These are phyloP conservation scores for Grosmannia clavigera DNA, from an alignment of 2,329 filamentous ascomycete species.

Conservation along the genomic window DNA sequence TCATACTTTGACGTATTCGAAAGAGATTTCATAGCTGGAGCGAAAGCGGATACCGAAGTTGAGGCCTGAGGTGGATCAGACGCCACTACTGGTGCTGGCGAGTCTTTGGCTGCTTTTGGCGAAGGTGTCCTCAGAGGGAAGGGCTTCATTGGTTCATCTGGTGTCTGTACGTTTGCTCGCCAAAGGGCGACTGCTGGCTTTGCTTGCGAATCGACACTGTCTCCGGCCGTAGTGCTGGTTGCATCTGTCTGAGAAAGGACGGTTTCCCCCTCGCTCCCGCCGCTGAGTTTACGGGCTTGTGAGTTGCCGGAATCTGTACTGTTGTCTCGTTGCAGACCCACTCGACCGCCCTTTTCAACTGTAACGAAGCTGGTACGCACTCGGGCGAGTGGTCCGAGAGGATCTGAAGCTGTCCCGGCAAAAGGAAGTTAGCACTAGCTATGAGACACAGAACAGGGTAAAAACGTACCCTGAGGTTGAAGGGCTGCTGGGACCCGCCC, in stretches of 20 bases:
- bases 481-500: slow-evolving; percentile 54
- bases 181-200: not conserved
- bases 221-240: not conserved
- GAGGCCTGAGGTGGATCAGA: not conserved
- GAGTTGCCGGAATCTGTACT: slow-evolving; percentile 30
- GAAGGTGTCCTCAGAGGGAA: not conserved
- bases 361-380: slow-evolving; percentile 65
- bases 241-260: not conserved
- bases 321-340: slow-evolving; percentile 36
- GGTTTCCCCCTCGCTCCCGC: slow-evolving; percentile 21
- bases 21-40: not conserved
- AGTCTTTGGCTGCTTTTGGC: not conserved
- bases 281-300: slow-evolving; percentile 23
- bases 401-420: slow-evolving; percentile 20
- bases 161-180: not conserved
- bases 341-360: slow-evolving; percentile 51
- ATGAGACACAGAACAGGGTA: not conserved
- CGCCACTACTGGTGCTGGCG: not conserved
- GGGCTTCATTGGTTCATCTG: not conserved
- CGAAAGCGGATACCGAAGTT: not conserved
- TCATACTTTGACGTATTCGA: not conserved
- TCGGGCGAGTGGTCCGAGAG: slow-evolving; percentile 57
- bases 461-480: slow-evolving; percentile 29
- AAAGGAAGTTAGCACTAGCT: not conserved
- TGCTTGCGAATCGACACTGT: not conserved